phyloP scores from a whole-genome alignment of 768 basidiomycete species.

The Termitomyces sp. region DNA sequence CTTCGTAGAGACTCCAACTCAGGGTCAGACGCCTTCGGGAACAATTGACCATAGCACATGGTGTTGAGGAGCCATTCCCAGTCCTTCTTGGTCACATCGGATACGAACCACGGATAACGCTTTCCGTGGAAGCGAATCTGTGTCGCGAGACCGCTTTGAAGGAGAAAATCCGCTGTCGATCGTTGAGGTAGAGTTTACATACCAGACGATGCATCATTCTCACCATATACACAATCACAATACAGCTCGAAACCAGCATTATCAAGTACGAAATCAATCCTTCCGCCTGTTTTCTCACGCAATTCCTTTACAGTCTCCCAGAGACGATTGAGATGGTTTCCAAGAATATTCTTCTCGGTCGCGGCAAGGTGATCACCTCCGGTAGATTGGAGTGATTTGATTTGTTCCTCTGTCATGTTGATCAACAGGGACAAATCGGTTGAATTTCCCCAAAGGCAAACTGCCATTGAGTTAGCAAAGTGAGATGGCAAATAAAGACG shows the following conservation, averaged over 20 bases:
- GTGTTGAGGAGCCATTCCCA: conserved; percentile 90
- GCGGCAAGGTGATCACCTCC: conserved; percentile 94
- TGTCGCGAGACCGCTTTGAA: conserved; percentile 82
- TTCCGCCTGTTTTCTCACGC: conserved; percentile 62
- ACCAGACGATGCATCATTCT: conserved; percentile 13
- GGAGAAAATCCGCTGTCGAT: conserved; percentile 76
- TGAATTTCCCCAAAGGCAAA: conserved; percentile 96
- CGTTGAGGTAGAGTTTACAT: conserved; percentile 2
- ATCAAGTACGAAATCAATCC: conserved; percentile 79
- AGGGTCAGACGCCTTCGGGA: conserved; percentile 73
- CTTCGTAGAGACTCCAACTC: conserved; percentile 78
- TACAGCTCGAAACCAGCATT: conserved; percentile 90
- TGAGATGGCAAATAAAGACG: neutral
- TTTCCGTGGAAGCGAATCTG: conserved; percentile 94
- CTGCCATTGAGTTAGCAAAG: conserved; percentile 29
- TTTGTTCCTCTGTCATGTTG: conserved; percentile 97
- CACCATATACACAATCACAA: conserved; percentile 83
- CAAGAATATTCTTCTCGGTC: conserved; percentile 94
- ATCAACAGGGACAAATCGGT: conserved; percentile 93
- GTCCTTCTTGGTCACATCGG: conserved; percentile 88
- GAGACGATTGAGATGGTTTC: conserved; percentile 67
- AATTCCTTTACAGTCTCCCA: conserved; percentile 74
- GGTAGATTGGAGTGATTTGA: conserved; percentile 92
- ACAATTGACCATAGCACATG: conserved; percentile 89
- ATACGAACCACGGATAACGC: conserved; percentile 92